Conservation (phyloP, 768 basidiomycete species). For the Russula vinacea region DNA sequence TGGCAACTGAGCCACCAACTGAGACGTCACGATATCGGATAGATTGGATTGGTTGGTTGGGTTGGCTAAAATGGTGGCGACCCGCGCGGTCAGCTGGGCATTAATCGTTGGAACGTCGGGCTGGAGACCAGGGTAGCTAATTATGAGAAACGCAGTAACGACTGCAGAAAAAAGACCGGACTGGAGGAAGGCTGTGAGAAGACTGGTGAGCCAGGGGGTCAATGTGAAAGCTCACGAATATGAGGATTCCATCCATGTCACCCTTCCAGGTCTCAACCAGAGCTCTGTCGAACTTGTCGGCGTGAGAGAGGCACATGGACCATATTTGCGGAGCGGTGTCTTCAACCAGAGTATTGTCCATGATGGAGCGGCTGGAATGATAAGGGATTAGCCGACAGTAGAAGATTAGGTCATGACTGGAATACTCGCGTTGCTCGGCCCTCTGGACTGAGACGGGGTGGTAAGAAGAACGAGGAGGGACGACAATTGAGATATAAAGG, state of each 20-base stretch:
- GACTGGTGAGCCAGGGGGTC: neutral
- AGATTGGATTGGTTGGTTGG: neutral
- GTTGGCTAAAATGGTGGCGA: neutral
- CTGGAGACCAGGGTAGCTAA: slow-evolving; percentile 21
- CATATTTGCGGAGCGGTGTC: slow-evolving; percentile 17
- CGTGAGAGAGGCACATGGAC: slow-evolving; percentile 21
- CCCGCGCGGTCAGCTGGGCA: slow-evolving; percentile 7
- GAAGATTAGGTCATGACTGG: neutral
- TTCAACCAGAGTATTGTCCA: neutral
- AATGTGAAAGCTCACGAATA: slow-evolving; percentile 22
- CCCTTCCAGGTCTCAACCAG: slow-evolving; percentile 27
- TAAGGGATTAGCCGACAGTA: neutral
- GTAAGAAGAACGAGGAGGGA: neutral
- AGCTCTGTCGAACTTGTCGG: slow-evolving; percentile 21
- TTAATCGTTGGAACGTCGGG: slow-evolving; percentile 1
- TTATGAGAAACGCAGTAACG: slow-evolving; percentile 24
- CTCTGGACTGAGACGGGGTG: neutral
- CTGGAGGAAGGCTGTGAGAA: slow-evolving; percentile 7
- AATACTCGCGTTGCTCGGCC: neutral
- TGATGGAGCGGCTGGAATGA: neutral
- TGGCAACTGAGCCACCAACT: neutral
- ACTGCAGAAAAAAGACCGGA: slow-evolving; percentile 29
- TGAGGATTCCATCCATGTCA: slow-evolving; percentile 29
- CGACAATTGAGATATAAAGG: neutral
- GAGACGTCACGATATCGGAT: neutral